Evolutionary conservation across 2,329 filamentous ascomycete genomes (phyloP).

Genomic region (Daldinia sp.): DNA sequence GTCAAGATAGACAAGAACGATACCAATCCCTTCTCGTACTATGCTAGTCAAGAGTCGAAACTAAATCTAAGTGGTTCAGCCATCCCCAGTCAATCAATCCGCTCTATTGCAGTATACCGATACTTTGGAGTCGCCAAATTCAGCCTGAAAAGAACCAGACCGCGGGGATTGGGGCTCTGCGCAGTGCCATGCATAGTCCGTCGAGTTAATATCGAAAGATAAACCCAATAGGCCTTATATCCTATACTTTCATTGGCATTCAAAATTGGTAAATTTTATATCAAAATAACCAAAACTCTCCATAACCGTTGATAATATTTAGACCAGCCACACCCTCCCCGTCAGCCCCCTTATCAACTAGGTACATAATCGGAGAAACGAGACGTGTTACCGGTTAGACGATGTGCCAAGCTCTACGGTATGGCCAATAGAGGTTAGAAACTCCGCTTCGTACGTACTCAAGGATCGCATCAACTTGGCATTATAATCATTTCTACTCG

Average conservation of each 20-base stretch:
- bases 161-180: constrained; percentile 21
- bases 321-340: too few relatives aligned
- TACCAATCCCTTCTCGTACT: too few relatives aligned
- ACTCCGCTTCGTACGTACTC: not conserved
- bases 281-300: not conserved
- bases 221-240: not conserved
- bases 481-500: not conserved
- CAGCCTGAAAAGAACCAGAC: constrained; percentile 33
- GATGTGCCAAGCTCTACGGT: not conserved
- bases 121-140: constrained; percentile 15
- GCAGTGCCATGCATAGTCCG: constrained; percentile 4
- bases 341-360: too few relatives aligned
- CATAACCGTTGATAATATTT: not conserved
- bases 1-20: too few relatives aligned
- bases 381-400: not conserved
- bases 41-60: not conserved
- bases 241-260: not conserved
- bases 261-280: not conserved
- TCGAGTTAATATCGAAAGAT: constrained; percentile 13
- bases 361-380: not conserved
- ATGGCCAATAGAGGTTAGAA: not conserved
- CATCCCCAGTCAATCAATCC: not conserved
- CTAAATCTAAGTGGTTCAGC: not conserved
- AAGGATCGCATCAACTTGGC: not conserved
- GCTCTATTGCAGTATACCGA: constrained; percentile 11